Percentiles rank a stretch among this genome's conserved stretches.
Evolutionary conservation across 371 early-diverging fungal species (phyloP).

Genomic region (Saksenaea vasiformis): DNA sequence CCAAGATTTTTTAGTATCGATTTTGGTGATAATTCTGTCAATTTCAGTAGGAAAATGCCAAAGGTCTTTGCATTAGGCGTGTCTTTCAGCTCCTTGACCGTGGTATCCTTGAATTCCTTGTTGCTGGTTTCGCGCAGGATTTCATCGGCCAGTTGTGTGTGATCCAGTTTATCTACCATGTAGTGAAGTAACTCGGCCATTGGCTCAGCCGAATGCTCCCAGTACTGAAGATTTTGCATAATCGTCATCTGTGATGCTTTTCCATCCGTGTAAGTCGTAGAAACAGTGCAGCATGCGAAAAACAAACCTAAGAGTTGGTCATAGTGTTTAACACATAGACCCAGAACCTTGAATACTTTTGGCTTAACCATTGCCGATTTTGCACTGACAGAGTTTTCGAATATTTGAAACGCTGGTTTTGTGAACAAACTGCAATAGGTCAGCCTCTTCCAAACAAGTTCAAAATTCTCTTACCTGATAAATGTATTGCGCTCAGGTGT

Average conservation of each 20-base stretch:
- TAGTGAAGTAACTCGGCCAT: slow-evolving; percentile 86
- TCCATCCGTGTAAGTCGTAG: not conserved
- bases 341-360: slow-evolving; percentile 62
- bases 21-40: slow-evolving; percentile 84
- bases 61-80: slow-evolving; percentile 81
- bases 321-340: slow-evolving; percentile 70
- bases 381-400: slow-evolving; percentile 76
- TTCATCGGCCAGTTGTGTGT: slow-evolving; percentile 77
- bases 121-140: slow-evolving; percentile 73
- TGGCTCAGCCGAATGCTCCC: slow-evolving; percentile 89
- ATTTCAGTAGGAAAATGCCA: slow-evolving; percentile 74
- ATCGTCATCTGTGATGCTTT: slow-evolving; percentile 81
- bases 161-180: slow-evolving; percentile 65
- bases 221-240: slow-evolving; percentile 88
- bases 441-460: not conserved
- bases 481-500: slow-evolving; percentile 78
- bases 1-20: slow-evolving; percentile 85
- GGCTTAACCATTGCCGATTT: slow-evolving; percentile 61
- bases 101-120: slow-evolving; percentile 60
- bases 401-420: slow-evolving; percentile 78
- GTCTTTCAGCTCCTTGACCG: slow-evolving; percentile 63
- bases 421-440: slow-evolving; percentile 68
- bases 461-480: slow-evolving; percentile 57
- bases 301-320: slow-evolving; percentile 72
- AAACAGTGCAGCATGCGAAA: not conserved